These are phyloP conservation scores for Phytophthora meadii DNA, from an alignment of 352 stramenopile species.

Conservation along the genomic window DNA sequence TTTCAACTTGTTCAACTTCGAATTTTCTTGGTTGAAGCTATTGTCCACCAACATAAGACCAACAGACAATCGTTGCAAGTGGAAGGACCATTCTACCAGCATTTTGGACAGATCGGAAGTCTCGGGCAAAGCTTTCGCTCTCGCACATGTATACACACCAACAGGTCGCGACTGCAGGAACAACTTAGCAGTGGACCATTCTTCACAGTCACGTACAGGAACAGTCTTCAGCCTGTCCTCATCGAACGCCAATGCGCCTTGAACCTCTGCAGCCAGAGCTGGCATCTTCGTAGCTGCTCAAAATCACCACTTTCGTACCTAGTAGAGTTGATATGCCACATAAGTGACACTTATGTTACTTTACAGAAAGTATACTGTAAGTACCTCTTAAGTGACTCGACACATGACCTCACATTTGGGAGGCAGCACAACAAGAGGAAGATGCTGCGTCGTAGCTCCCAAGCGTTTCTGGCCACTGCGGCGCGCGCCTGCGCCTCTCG, in stretches of 20 bases:
- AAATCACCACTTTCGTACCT: constrained; percentile 6
- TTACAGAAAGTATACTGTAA: background rate
- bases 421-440: constrained; percentile 16
- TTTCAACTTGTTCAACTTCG: constrained; percentile 24
- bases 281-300: constrained; percentile 7
- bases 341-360: background rate
- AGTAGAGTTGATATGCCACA: background rate
- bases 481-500: constrained; percentile 35
- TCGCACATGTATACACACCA: constrained; percentile 75
- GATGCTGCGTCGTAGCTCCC: constrained; percentile 60
- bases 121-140: constrained; percentile 28
- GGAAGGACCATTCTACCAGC: constrained; percentile 65
- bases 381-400: constrained; percentile 1
- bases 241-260: constrained; percentile 2
- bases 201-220: constrained; percentile 6
- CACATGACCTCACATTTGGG: constrained; percentile 27
- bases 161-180: constrained; percentile 56
- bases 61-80: constrained; percentile 53
- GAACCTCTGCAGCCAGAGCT: constrained; percentile 24
- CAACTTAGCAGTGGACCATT: constrained; percentile 46
- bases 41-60: constrained; percentile 29
- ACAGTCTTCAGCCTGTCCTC: background rate
- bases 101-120: constrained; percentile 1
- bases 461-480: constrained; percentile 33
- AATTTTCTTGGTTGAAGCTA: constrained; percentile 1